These are phyloP conservation scores for Beauveria pseudobassiana DNA, from an alignment of 2,329 filamentous ascomycete species.

Conservation along the genomic window DNA sequence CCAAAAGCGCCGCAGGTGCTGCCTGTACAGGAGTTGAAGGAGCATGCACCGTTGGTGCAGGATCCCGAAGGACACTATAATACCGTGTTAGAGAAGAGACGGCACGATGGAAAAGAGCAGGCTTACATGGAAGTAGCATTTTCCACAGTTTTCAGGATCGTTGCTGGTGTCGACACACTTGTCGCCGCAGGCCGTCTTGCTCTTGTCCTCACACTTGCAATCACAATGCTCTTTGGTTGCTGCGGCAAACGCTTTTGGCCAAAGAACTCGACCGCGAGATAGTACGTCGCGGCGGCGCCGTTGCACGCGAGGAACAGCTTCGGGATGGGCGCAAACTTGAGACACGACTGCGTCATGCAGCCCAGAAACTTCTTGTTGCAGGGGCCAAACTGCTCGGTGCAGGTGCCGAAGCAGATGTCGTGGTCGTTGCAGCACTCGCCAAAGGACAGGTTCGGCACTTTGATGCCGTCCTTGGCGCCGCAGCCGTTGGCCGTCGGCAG, in stretches of 20 bases:
- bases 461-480: conserved; percentile 8
- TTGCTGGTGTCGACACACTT: conserved; percentile 7
- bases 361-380: conserved; percentile 1
- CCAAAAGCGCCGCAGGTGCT: neutral
- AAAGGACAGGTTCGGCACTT: conserved; percentile 2
- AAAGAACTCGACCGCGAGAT: neutral
- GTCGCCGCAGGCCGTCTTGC: conserved; percentile 1
- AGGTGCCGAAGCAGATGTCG: conserved; percentile 7
- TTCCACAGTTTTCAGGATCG: conserved; percentile 7
- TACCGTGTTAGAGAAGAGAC: neutral
- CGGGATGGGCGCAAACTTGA: neutral
- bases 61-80: conserved; percentile 1
- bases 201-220: conserved; percentile 6
- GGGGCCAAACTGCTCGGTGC: conserved; percentile 3
- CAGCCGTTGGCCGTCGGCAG: conserved; percentile 7
- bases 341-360: conserved; percentile 5
- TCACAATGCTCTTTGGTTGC: conserved; percentile 5
- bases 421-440: conserved; percentile 10
- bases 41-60: conserved; percentile 5
- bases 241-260: neutral
- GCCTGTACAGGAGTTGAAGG: conserved; percentile 1
- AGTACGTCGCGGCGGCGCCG: neutral
- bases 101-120: neutral
- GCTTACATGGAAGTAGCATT: conserved; percentile 6
- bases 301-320: conserved; percentile 1